Conservation (phyloP, 1,284 basidiomycete species). For the Wallemia ichthyophaga region DNA sequence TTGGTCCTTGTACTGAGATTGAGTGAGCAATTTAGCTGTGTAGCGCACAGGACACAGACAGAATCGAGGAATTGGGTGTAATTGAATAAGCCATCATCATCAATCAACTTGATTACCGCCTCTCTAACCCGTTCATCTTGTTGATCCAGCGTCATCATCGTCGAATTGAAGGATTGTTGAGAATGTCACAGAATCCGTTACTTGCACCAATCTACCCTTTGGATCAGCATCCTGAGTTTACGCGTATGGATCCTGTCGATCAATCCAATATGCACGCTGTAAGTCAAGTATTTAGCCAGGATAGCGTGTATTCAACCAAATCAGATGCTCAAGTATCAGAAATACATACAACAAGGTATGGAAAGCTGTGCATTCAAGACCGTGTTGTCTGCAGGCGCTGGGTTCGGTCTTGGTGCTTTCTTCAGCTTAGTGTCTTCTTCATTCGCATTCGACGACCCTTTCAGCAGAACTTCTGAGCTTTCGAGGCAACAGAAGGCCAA, state of each 20-base stretch:
- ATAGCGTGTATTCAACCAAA: slow-evolving; percentile 7
- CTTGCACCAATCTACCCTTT: background rate
- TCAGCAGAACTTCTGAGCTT: slow-evolving; percentile 33
- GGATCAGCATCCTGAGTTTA: background rate
- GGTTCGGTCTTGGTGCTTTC: slow-evolving; percentile 74
- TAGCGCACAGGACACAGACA: too few relatives aligned
- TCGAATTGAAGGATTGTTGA: background rate
- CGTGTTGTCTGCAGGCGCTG: slow-evolving; percentile 44
- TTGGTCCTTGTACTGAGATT: background rate
- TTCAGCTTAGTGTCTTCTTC: slow-evolving; percentile 87
- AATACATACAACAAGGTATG: slow-evolving; percentile 35
- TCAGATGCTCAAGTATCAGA: slow-evolving; percentile 43
- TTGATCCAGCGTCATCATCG: too few relatives aligned
- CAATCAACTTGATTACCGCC: background rate
- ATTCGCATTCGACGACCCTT: slow-evolving; percentile 81
- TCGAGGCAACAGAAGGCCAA: slow-evolving; percentile 39
- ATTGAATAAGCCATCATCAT: too few relatives aligned
- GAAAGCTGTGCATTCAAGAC: slow-evolving; percentile 64
- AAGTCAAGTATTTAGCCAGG: background rate
- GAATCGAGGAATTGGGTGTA: too few relatives aligned
- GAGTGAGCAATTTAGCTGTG: too few relatives aligned
- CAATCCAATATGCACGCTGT: background rate
- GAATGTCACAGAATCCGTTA: background rate
- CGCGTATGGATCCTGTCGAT: background rate
- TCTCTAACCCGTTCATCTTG: background rate